Evolutionary conservation across 768 basidiomycete genomes (phyloP).

Genomic region (Lentinula aciculospora): DNA sequence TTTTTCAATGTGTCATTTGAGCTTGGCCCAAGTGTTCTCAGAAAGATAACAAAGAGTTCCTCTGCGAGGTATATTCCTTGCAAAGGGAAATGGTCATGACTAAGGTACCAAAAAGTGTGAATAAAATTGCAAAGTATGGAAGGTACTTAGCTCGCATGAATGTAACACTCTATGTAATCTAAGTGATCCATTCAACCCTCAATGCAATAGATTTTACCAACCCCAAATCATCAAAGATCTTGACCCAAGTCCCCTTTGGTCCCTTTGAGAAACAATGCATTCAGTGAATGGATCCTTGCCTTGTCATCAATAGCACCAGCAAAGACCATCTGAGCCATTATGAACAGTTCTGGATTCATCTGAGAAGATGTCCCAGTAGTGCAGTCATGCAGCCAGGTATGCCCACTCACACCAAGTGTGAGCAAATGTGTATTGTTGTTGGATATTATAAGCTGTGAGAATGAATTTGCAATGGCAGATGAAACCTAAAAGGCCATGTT

Average conservation of each 20-base stretch:
- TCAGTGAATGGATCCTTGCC: background rate
- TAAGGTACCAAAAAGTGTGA: too few relatives aligned
- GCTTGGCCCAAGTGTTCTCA: too few relatives aligned
- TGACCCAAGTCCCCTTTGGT: background rate
- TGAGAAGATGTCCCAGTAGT: background rate
- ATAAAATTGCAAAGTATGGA: too few relatives aligned
- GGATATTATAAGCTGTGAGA: background rate
- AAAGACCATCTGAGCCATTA: background rate
- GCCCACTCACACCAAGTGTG: background rate
- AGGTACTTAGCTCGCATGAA: too few relatives aligned
- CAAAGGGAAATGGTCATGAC: too few relatives aligned
- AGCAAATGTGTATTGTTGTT: background rate
- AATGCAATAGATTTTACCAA: background rate
- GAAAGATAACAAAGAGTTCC: too few relatives aligned
- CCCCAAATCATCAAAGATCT: background rate
- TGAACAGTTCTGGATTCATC: background rate
- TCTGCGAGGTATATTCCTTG: too few relatives aligned
- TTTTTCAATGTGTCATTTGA: too few relatives aligned
- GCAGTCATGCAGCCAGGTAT: background rate
- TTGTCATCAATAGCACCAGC: background rate
- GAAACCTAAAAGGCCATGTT: background rate
- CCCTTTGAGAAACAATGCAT: background rate
- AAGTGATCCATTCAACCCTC: background rate
- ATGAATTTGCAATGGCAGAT: background rate
- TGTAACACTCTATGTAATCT: background rate